Conservation (phyloP, 441 rosid genomes). For the Jatropha podagrica region DNA sequence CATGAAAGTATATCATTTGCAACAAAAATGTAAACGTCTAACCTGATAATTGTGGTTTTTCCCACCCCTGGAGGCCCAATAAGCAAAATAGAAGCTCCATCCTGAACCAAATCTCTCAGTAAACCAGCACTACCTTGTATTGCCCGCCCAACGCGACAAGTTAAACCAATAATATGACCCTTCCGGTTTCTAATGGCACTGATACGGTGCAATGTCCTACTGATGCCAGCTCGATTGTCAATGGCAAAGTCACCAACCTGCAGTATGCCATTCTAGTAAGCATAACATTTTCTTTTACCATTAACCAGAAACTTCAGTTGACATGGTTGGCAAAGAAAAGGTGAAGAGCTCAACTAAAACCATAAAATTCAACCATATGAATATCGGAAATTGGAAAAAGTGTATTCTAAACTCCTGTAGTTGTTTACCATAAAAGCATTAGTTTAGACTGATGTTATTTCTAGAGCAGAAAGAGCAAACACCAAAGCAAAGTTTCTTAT, state of each 20-base stretch:
- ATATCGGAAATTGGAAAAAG: neutral
- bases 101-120: constrained; percentile 69
- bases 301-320: neutral
- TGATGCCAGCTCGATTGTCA: constrained; percentile 90
- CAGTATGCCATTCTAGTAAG: constrained; percentile 23
- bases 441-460: too few relatives aligned
- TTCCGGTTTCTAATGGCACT: constrained; percentile 82
- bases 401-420: neutral
- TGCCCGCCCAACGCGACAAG: constrained; percentile 93
- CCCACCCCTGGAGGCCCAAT: constrained; percentile 98
- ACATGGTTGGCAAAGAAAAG: constrained; percentile 5
- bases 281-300: constrained; percentile 8
- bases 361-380: neutral
- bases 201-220: constrained; percentile 83
- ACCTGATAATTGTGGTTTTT: constrained; percentile 94
- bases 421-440: neutral
- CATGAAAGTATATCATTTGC: constrained; percentile 14
- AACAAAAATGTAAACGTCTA: constrained; percentile 17
- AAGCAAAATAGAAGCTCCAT: constrained; percentile 78
- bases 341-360: neutral
- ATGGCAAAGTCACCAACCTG: constrained; percentile 92
- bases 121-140: constrained; percentile 77
- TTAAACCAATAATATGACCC: constrained; percentile 76
- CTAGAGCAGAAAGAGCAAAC: too few relatives aligned
- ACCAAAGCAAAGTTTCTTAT: too few relatives aligned